These are phyloP conservation scores for Pelargonium citronellum DNA, from an alignment of 441 rosid genomes.

Conservation along the genomic window DNA sequence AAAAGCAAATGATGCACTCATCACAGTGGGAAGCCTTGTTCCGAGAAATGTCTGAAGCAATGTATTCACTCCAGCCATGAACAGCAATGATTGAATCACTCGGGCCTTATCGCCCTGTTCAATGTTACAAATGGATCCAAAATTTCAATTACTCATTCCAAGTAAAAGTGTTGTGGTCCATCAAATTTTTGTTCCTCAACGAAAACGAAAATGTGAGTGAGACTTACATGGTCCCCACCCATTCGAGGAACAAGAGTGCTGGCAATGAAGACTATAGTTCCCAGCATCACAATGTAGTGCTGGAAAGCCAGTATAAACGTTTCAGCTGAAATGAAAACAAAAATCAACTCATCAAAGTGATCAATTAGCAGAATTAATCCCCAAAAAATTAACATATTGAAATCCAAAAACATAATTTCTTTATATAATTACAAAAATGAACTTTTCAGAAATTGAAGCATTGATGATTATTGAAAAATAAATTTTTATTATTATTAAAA, in stretches of 20 bases:
- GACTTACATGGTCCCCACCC: constrained; percentile 80
- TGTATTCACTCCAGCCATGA: constrained; percentile 82
- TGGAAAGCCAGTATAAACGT: constrained; percentile 69
- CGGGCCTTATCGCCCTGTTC: constrained; percentile 81
- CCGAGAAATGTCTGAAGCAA: constrained; percentile 76
- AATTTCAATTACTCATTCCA: neutral
- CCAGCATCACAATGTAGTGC: constrained; percentile 86
- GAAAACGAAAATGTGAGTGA: neutral
- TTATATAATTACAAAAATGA: too few relatives aligned
- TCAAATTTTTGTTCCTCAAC: neutral
- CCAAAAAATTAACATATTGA: too few relatives aligned
- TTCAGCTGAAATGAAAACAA: constrained; percentile 44
- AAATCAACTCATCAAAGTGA: neutral
- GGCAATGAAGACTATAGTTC: constrained; percentile 68
- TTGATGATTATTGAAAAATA: neutral
- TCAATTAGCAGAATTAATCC: too few relatives aligned
- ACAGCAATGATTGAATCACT: constrained; percentile 68
- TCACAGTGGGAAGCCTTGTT: constrained; percentile 85
- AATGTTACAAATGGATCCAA: neutral
- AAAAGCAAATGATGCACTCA: constrained; percentile 56
- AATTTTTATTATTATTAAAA: neutral
- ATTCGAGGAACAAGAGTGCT: constrained; percentile 59
- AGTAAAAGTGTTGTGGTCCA: neutral
- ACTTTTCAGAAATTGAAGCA: too few relatives aligned
- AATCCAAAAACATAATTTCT: too few relatives aligned